Base-by-base conservation (phyloP, 75 land plant genomes). In the Cunninghamia lanceolata region DNA sequence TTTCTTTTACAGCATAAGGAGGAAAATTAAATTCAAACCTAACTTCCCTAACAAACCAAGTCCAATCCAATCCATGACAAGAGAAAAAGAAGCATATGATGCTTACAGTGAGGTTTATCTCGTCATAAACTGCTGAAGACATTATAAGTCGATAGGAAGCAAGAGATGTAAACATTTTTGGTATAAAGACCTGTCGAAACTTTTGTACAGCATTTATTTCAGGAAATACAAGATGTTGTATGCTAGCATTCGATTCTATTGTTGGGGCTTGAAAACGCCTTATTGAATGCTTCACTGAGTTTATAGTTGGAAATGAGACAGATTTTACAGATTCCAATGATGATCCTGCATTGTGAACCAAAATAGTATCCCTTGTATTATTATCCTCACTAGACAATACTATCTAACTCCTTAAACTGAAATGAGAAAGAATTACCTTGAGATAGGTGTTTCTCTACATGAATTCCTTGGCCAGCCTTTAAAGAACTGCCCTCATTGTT, bases 51-150 rank as follows among this genome's bases (percentile, higher is more conserved):
- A 79, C 45, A 42, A 42, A 25, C 25, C 11, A 40, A 79, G 43
- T 10, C 30, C 45, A 42, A 16, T 11, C 9, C 45, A 80, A 80
- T 8, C 16, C 40, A 36, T 76, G 35, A 50, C 2, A 34, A 77
- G 2, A 52, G 52, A 52, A 43, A 42, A 79, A 42, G n/a, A 21
- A 32, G 30, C 17, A 59, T 32, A 40, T 4, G 85, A 32, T 71
- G 7, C 89, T 86, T 88, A 88, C 89, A 50, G 79, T 88, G 40
- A 86, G 71, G 66, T 79, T 73, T 78, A 88, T 74, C 82, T 88
- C 89, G 30, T 85, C 87, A 79, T 75, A 76, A 50, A 88, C 46
- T 77, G 87, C 89, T 43, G 89, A 88, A 88, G 84, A 88, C 88
- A 88, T 86, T 50, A 86, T 85, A 17, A 19, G 80, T 78, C 86